Evolutionary conservation across 192 early-diverging fungal genomes (phyloP).

Genomic region (Pilaira anomala): DNA sequence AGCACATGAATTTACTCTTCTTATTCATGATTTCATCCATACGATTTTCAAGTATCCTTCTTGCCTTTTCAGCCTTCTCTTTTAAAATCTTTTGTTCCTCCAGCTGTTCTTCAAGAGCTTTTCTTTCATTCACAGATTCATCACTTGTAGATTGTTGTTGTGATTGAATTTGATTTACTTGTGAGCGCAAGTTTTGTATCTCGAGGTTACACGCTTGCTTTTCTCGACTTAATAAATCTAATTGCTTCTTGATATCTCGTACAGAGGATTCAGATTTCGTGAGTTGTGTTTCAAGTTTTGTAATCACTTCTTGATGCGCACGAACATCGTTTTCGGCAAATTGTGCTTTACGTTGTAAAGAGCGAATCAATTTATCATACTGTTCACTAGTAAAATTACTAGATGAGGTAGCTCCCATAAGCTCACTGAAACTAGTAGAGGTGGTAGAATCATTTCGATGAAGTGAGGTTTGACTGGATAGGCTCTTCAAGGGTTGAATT

Average conservation of each 20-base stretch:
- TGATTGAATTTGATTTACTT: conserved; percentile 35
- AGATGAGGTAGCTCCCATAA: background rate
- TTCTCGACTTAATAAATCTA: conserved; percentile 34
- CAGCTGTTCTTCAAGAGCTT: conserved; percentile 33
- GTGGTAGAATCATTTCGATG: conserved; percentile 19
- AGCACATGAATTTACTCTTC: conserved; percentile 59
- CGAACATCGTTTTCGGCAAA: conserved; percentile 34
- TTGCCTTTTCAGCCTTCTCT: conserved; percentile 50
- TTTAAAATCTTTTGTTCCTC: conserved; percentile 45
- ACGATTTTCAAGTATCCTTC: conserved; percentile 42
- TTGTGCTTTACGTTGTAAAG: conserved; percentile 28
- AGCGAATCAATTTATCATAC: conserved; percentile 30
- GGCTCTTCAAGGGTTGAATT: background rate
- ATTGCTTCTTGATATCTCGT: conserved; percentile 36
- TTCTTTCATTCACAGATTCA: conserved; percentile 34
- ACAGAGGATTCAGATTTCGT: conserved; percentile 43
- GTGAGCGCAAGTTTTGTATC: conserved; percentile 36
- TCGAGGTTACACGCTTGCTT: conserved; percentile 35
- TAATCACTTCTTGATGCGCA: conserved; percentile 40
- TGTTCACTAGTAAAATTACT: conserved; percentile 17
- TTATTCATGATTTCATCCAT: conserved; percentile 55
- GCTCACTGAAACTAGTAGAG: conserved; percentile 15
- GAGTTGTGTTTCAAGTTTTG: conserved; percentile 44
- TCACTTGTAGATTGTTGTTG: conserved; percentile 27
- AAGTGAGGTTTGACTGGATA: background rate